Evolutionary conservation across 1,139 yeast genomes (phyloP).

Genomic region (Lodderomyces margitis): DNA sequence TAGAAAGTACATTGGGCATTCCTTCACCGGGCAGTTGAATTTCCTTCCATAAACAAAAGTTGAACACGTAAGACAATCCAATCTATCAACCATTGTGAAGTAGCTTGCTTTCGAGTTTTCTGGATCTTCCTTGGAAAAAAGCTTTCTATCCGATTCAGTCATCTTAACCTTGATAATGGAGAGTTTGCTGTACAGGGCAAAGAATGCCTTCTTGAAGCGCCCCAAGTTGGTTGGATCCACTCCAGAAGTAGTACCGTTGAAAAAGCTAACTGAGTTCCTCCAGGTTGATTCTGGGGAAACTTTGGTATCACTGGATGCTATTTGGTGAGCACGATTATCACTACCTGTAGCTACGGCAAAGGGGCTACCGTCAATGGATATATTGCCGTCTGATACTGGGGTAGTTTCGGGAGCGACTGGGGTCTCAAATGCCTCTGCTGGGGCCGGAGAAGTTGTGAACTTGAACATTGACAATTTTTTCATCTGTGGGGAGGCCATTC

Average conservation of each 20-base stretch:
- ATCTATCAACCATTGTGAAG: not conserved
- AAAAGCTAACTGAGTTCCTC: not conserved
- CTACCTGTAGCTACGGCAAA: no score
- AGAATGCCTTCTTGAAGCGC: not conserved
- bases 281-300: not conserved
- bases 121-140: not conserved
- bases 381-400: not conserved
- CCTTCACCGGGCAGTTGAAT: conserved; percentile 45
- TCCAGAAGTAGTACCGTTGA: not conserved
- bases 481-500: not conserved
- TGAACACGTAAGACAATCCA: not conserved
- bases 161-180: not conserved
- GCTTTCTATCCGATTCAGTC: not conserved
- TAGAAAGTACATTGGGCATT: conserved; percentile 61
- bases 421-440: not conserved
- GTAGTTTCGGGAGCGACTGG: not conserved
- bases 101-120: not conserved
- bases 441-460: not conserved
- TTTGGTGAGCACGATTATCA: not conserved
- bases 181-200: not conserved
- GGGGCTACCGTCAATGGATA: not conserved
- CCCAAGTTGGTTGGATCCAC: not conserved
- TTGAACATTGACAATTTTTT: not conserved
- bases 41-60: conserved; percentile 8
- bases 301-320: not conserved